phyloP scores from a whole-genome alignment of 768 basidiomycete genomes.

The Mycena leptocephala region DNA sequence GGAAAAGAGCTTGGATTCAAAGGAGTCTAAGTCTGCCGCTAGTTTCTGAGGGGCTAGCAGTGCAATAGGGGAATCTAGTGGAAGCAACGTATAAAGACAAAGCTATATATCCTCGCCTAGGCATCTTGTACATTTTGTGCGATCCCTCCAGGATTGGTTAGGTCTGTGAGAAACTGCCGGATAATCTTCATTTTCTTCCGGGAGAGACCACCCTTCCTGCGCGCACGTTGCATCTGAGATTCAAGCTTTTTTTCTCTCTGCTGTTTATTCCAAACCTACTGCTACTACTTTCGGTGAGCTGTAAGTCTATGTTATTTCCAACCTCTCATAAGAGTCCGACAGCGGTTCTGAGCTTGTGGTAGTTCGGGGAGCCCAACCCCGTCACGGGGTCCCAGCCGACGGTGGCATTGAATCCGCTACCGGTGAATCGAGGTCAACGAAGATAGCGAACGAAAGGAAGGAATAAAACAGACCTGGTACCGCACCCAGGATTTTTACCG shows the following conservation, averaged over 20 bases:
- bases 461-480: constrained; percentile 9
- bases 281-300: constrained; percentile 10
- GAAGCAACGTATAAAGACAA: no score
- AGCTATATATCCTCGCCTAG: no score
- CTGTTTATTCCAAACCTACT: constrained; percentile 12
- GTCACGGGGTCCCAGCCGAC: constrained; percentile 24
- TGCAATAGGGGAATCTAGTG: no score
- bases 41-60: no score
- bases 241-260: constrained; percentile 6
- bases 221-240: background rate
- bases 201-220: constrained; percentile 1
- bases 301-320: constrained; percentile 12
- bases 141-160: no score
- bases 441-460: background rate
- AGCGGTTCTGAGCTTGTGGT: constrained; percentile 21
- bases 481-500: constrained; percentile 39
- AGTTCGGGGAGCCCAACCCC: constrained; percentile 22
- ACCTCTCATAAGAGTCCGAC: constrained; percentile 32
- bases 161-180: no score
- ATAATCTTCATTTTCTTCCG: no score
- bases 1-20: no score
- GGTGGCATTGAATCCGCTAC: constrained; percentile 29
- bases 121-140: no score
- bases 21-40: no score
- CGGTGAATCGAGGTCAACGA: background rate